A percentile compares a stretch with the other conserved stretches of the same genome.
Evolutionary conservation across 139 green algal species (phyloP).

Genomic region (Tetradesmus obliquus): DNA sequence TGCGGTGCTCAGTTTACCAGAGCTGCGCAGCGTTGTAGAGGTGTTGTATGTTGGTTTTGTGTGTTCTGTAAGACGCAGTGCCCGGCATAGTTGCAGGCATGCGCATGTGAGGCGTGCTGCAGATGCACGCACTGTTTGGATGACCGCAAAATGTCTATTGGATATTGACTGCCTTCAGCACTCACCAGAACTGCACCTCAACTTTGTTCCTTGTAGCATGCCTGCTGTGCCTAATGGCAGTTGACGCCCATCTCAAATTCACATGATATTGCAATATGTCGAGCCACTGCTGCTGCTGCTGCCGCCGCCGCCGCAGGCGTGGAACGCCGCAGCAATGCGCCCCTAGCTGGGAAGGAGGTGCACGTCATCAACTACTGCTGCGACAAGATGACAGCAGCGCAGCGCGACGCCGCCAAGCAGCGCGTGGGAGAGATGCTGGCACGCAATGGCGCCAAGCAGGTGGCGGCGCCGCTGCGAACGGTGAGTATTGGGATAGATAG

Average conservation of each 20-base stretch:
- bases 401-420: slow-evolving; percentile 10
- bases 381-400: neutral
- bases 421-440: neutral
- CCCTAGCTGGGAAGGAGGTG: neutral
- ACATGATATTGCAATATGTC: neutral
- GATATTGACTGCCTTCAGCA: too few species aligned
- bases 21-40: too few species aligned
- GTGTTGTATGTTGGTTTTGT: too few species aligned
- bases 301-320: neutral
- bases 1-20: too few species aligned
- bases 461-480: neutral
- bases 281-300: neutral
- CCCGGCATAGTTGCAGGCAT: too few species aligned
- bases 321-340: slow-evolving; percentile 31
- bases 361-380: slow-evolving; percentile 25
- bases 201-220: too few species aligned
- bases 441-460: neutral
- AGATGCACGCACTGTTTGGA: too few species aligned
- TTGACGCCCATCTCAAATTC: too few species aligned
- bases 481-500: neutral
- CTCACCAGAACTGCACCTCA: too few species aligned
- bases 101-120: too few species aligned
- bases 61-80: neutral
- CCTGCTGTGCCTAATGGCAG: too few species aligned
- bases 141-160: too few species aligned